Conservation (phyloP, 352 stramenopile genomes). For the Globisporangium echinulatum region DNA sequence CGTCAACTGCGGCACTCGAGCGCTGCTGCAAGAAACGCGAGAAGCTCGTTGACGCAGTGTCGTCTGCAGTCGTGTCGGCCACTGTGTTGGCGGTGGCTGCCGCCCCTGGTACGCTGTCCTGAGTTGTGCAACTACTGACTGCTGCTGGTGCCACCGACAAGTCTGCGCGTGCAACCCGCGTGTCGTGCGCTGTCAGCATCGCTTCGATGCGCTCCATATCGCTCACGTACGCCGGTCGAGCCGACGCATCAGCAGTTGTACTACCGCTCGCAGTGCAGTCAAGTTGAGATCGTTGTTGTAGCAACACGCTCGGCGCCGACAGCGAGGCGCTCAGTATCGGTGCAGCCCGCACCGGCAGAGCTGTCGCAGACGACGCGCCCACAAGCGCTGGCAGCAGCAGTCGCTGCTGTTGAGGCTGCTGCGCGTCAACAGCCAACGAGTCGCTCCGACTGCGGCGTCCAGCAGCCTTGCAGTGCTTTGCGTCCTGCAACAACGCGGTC, state of each 20-base stretch:
- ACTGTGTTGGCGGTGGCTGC: not conserved
- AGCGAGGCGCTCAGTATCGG: constrained; percentile 1
- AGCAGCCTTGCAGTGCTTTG: not conserved
- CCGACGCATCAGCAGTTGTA: not conserved
- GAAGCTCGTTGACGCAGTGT: constrained; percentile 2
- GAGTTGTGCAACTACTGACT: constrained; percentile 7
- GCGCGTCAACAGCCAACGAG: not conserved
- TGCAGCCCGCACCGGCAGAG: not conserved
- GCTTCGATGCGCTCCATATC: constrained; percentile 52
- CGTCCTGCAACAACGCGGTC: too few species aligned
- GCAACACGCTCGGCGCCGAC: constrained; percentile 6
- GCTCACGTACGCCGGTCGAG: constrained; percentile 26
- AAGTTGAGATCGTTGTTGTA: not conserved
- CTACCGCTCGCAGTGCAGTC: not conserved
- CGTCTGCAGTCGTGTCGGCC: not conserved
- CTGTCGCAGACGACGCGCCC: not conserved
- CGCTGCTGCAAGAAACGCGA: constrained; percentile 13
- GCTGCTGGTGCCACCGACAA: not conserved
- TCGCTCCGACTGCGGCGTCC: not conserved
- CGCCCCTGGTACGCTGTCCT: not conserved
- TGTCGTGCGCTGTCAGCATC: constrained; percentile 30
- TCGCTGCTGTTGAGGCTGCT: not conserved
- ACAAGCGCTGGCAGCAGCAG: constrained; percentile 9
- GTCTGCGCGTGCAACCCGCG: constrained; percentile 1
- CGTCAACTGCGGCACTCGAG: constrained; percentile 23